A percentile compares a stretch with the other conserved stretches of the same genome.
These are phyloP conservation scores for Fusarium pseudonygamai DNA, from an alignment of 2,329 filamentous ascomycete species.

Conservation along the genomic window DNA sequence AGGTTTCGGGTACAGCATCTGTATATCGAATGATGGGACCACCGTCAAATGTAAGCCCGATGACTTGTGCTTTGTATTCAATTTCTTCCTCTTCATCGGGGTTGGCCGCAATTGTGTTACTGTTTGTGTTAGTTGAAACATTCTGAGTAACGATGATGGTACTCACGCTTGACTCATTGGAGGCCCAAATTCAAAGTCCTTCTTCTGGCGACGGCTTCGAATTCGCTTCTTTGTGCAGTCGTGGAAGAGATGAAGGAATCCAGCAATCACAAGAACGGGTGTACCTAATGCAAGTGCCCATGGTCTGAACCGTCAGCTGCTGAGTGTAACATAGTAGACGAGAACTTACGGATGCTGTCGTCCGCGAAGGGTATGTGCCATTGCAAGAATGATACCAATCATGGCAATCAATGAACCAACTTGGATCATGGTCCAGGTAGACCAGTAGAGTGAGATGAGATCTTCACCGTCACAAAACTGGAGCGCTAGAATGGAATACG, in stretches of 20 bases:
- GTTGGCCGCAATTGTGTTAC: constrained; percentile 51
- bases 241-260: constrained; percentile 60
- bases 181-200: constrained; percentile 41
- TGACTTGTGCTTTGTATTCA: constrained; percentile 48
- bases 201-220: constrained; percentile 43
- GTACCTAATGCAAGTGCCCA: constrained; percentile 70
- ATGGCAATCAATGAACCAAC: constrained; percentile 68
- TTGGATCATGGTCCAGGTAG: constrained; percentile 69
- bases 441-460: constrained; percentile 68
- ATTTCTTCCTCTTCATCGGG: constrained; percentile 48
- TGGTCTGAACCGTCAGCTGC: constrained; percentile 47
- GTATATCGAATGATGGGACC: constrained; percentile 58
- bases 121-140: constrained; percentile 29
- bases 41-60: constrained; percentile 58
- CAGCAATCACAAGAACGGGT: constrained; percentile 67
- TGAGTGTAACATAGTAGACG: neutral
- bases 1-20: constrained; percentile 45
- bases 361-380: constrained; percentile 60
- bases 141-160: neutral
- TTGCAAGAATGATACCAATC: constrained; percentile 63
- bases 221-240: constrained; percentile 51
- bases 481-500: constrained; percentile 61
- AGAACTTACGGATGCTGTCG: constrained; percentile 61
- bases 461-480: constrained; percentile 70
- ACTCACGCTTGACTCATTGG: constrained; percentile 58